These are phyloP conservation scores for Thelephora terrestris DNA, from an alignment of 1,284 basidiomycete genomes.

Conservation along the genomic window DNA sequence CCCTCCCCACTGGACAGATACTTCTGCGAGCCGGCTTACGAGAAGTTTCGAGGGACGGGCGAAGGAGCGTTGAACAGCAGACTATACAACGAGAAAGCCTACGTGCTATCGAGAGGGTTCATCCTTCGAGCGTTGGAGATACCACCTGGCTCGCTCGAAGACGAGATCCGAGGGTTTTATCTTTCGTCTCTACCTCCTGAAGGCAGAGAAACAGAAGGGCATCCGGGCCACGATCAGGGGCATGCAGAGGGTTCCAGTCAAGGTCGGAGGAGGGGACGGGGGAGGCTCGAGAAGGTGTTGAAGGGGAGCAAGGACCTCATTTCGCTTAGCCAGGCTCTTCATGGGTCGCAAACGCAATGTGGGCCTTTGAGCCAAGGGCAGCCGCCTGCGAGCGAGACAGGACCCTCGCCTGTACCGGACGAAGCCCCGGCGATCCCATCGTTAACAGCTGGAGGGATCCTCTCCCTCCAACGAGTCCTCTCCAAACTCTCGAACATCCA, in stretches of 20 bases:
- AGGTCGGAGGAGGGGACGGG: constrained; percentile 19
- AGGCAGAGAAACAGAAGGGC: too few relatives aligned
- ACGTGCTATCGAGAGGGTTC: constrained; percentile 82
- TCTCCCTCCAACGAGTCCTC: constrained; percentile 69
- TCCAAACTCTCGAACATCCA: constrained; percentile 16
- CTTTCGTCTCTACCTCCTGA: constrained; percentile 22
- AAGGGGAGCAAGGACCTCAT: constrained; percentile 55
- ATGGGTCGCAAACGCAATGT: too few relatives aligned
- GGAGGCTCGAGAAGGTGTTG: constrained; percentile 61
- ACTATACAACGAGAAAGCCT: constrained; percentile 87
- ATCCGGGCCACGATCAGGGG: too few relatives aligned
- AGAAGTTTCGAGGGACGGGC: constrained; percentile 81
- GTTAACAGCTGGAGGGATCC: constrained; percentile 72
- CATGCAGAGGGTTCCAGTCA: too few relatives aligned
- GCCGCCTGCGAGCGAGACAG: constrained; percentile 20
- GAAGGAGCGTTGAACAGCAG: constrained; percentile 85
- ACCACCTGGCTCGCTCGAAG: constrained; percentile 60
- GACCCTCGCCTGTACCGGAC: too few relatives aligned
- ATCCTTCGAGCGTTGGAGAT: constrained; percentile 78
- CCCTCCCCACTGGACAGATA: constrained; percentile 37
- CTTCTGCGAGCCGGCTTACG: constrained; percentile 89
- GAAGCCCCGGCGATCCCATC: constrained; percentile 61
- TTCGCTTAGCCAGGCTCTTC: constrained; percentile 43
- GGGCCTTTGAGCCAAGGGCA: background rate
- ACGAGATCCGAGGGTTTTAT: constrained; percentile 73